Base-by-base conservation (phyloP, 1,284 basidiomycete species). In the Entoloma clypeatum region DNA sequence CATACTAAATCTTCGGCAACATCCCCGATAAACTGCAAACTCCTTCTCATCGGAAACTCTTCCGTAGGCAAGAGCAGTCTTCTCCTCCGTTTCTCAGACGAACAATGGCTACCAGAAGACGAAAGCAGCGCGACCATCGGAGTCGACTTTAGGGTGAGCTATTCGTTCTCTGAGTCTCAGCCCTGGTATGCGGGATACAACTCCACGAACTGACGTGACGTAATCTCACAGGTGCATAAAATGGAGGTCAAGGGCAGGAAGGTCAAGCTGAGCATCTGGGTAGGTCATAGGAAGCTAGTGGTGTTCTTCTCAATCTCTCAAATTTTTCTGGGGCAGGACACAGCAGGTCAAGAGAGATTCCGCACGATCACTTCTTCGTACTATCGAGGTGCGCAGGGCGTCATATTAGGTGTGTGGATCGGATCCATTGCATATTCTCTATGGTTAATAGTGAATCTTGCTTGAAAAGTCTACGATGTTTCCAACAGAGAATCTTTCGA, bases 111-210 rank as follows among this genome's bases (percentile, higher is more conserved):
- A 22, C 84, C 89, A 16, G 91, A 96, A 56, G 95, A 98, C 58
- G 95, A 98, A 67, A 83, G 87, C 30, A 87, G 84, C 42, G 91
- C 93, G 17, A 96, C 93, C n/a, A 97, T 97, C 55, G 90, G 88
- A 8, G 84, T 89, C 1, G 86, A 88, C 60, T 88, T 86, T 62
- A 69, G 85, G 49, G 85, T 84, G 62, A 59, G 81, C 11, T 19
- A 26, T 23, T 19, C 7, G 17, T 26, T 17, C 5, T 39, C 3
- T 2, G 14, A 16, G 5, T 16, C 19, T 18, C 4, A 7, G 9
- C 8, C 16, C n/a, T 14, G 4, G 10, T 24, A 21, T 11, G 19
- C 23, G 24, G 13, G 9, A 30, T 28, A 37, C 11, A 32, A 13
- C 8, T 2, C n/a, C n/a, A 32, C 7, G 19, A 32, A 23, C 30